Evolutionary conservation across 805 yeast genomes (phyloP).

Genomic region (Wickerhamomyces strasburgensis): DNA sequence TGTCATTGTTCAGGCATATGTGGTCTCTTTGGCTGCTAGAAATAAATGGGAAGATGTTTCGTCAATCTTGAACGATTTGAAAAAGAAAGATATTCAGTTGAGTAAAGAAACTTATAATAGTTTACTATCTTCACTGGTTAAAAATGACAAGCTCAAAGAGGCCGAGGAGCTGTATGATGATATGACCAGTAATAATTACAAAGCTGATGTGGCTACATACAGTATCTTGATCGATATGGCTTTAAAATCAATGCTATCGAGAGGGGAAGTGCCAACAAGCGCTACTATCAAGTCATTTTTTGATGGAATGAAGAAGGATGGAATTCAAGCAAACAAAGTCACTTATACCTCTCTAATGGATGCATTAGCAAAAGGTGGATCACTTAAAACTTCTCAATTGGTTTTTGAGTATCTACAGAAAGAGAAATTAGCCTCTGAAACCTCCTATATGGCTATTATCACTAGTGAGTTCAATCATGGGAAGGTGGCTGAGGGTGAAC

Average conservation of each 20-base stretch:
- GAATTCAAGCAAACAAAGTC: conserved; percentile 36
- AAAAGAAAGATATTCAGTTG: conserved; percentile 35
- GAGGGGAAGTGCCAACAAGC: conserved; percentile 38
- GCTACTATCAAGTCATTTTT: conserved; percentile 36
- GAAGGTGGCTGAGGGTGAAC: conserved; percentile 34
- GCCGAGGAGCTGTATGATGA: conserved; percentile 46
- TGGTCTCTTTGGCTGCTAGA: conserved; percentile 16
- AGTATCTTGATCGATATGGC: conserved; percentile 52
- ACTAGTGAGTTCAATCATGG: conserved; percentile 42
- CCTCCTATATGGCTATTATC: conserved; percentile 42
- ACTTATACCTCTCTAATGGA: conserved; percentile 50
- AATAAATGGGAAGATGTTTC: conserved; percentile 13
- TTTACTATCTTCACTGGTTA: conserved; percentile 39
- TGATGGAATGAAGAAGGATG: conserved; percentile 34
- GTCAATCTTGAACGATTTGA: conserved; percentile 5
- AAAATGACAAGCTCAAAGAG: conserved; percentile 33
- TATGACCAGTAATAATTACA: conserved; percentile 37
- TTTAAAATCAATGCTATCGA: conserved; percentile 40
- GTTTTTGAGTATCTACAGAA: conserved; percentile 39
- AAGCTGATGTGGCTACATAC: conserved; percentile 60
- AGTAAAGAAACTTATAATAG: conserved; percentile 47
- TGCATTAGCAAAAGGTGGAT: conserved; percentile 44
- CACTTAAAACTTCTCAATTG: conserved; percentile 46
- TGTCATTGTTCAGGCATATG: conserved; percentile 18
- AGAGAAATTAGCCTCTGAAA: conserved; percentile 30